A percentile compares a stretch with the other conserved stretches of the same genome.
Conservation (phyloP, 768 basidiomycete species). For the Suillus spraguei region DNA sequence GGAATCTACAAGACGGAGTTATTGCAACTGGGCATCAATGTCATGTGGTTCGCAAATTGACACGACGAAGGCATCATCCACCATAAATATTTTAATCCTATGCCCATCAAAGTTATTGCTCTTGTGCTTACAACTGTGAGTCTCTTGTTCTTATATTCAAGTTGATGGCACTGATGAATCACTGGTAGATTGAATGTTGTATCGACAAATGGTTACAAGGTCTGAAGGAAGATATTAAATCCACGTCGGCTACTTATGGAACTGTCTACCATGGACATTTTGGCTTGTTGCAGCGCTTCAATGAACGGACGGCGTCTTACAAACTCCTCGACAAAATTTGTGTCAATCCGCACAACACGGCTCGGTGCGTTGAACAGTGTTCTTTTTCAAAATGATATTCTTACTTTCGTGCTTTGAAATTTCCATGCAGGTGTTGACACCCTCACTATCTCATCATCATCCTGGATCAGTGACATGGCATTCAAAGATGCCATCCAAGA, state of each 20-base stretch:
- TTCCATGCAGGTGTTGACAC: constrained; percentile 12
- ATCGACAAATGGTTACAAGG: constrained; percentile 16
- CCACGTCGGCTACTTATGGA: constrained; percentile 11
- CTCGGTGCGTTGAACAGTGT: constrained; percentile 4
- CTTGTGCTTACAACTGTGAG: constrained; percentile 10
- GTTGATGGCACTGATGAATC: not conserved
- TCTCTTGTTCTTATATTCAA: not conserved
- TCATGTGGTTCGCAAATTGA: constrained; percentile 29
- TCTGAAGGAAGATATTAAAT: constrained; percentile 12
- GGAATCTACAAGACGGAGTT: constrained; percentile 29
- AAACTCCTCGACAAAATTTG: not conserved
- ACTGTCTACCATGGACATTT: constrained; percentile 14
- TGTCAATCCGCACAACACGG: not conserved
- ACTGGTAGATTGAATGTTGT: constrained; percentile 18
- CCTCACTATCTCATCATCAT: not conserved
- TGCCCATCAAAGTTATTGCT: constrained; percentile 11
- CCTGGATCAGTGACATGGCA: not conserved
- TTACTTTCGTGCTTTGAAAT: not conserved
- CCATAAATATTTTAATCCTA: constrained; percentile 26
- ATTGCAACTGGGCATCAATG: constrained; percentile 28
- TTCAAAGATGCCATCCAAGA: not conserved
- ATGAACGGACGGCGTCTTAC: not conserved
- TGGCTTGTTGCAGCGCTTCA: not conserved
- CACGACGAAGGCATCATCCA: constrained; percentile 28
- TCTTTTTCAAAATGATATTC: not conserved